Evolutionary conservation across 2,329 filamentous ascomycete genomes (phyloP), one percentile per base, ranked within the genome.

Genomic region (Ceratocystis harringtonii): DNA sequence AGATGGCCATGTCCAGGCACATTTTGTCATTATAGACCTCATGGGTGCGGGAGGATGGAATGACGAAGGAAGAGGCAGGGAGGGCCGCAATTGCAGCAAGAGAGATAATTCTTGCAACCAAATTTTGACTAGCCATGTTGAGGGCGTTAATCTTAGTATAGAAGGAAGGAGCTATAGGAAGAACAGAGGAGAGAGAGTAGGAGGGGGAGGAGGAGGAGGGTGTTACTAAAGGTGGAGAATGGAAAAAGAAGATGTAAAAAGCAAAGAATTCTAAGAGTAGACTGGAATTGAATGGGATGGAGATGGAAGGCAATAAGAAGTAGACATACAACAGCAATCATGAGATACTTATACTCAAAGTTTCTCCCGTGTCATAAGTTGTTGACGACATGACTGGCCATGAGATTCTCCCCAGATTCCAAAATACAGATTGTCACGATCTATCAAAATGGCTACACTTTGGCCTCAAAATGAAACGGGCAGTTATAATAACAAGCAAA

Each of bases 71-170:
- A 62, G 62, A 15, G 5, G 25, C 62, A 7, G 63, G 52, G 8
- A 30, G 36, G 5, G 62, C 58, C 19, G 48, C 62, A 12, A 67
- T 7, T 19, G 65, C 65, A 30, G 45, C 62, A 43, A 64, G 41
- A 19, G 62, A 64, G 2, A 64, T 19, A 19, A 41, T 7, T 57
- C 61, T 67, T 17, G 36, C 30, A n/a, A 50, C 57, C 22, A 57
- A 64, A 41, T 45, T 45, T 41, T 62, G 58, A 7, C 50, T 25
- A 43, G 48, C 62, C 65, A 67, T 67, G n/a, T 66, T 66, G 61
- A 30, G 5, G 7, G 45, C 44, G 15, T 65, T 61, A 22, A 28
- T 41, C 10, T 61, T 17, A n/a, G 63, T 48, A 17, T 41, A 17
- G 25, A 43, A 32, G 44, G 55, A 52, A 58, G 22, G 52, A 17